A percentile compares a stretch with the other conserved stretches of the same genome.
These are phyloP conservation scores for Pythium aquatile DNA, from an alignment of 352 stramenopile genomes.

Conservation along the genomic window DNA sequence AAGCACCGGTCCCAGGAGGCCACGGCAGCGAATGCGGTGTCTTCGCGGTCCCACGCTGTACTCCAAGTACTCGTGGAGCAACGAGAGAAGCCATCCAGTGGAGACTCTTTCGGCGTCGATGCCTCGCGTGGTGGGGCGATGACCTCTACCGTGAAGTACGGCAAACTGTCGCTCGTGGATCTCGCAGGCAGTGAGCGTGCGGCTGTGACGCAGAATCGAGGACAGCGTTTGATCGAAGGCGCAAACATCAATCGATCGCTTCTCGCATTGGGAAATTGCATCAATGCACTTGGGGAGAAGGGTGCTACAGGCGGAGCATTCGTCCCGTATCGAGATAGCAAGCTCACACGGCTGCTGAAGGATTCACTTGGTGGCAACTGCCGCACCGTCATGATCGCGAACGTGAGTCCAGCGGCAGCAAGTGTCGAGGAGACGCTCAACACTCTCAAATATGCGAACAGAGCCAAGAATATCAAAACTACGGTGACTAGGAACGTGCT, in stretches of 20 bases:
- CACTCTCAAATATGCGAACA: conserved; percentile 92
- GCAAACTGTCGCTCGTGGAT: conserved; percentile 90
- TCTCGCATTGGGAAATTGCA: conserved; percentile 91
- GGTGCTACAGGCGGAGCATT: conserved; percentile 38
- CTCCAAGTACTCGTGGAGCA: conserved; percentile 85
- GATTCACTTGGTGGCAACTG: conserved; percentile 92
- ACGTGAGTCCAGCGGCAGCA: conserved; percentile 73
- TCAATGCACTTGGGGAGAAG: conserved; percentile 91
- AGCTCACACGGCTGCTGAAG: conserved; percentile 88
- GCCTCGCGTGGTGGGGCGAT: conserved; percentile 21
- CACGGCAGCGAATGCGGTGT: conserved; percentile 87
- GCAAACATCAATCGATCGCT: conserved; percentile 93
- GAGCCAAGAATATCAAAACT: conserved; percentile 94
- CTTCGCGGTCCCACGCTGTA: conserved; percentile 88
- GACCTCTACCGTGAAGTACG: conserved; percentile 59
- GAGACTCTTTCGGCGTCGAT: conserved; percentile 19
- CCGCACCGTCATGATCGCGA: conserved; percentile 94
- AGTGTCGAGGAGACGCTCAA: conserved; percentile 93
- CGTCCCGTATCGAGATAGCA: conserved; percentile 89
- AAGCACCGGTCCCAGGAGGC: conserved; percentile 85
- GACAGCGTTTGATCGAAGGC: conserved; percentile 82
- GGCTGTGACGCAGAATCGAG: conserved; percentile 88
- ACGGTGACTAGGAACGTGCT: conserved; percentile 86
- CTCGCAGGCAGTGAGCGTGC: conserved; percentile 90
- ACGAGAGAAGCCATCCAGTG: conserved; percentile 37